Base-by-base conservation (phyloP, 2,329 filamentous ascomycete species). In the Fusarium floridanum region DNA sequence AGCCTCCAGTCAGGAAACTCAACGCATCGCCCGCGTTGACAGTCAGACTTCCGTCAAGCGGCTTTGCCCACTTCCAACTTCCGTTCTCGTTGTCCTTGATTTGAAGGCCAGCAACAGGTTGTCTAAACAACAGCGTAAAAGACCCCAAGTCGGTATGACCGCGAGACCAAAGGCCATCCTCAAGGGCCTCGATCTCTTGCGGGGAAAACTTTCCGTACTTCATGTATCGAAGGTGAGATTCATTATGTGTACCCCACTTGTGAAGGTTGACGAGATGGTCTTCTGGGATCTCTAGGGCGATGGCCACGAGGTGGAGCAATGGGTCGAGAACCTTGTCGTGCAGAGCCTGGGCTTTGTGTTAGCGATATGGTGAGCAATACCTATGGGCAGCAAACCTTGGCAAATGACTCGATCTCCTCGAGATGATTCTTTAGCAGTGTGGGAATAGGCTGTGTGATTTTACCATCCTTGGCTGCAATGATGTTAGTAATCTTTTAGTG, bases 211-310 rank as follows among this genome's bases (percentile, higher is more conserved):
- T 85, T 10, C 84, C 84, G 70, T 91, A 91, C 59, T 87, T 84
- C 89, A 91, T 91, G 78, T 91, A 91, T 4, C 91, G 86, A n/a
- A 91, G 83, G 67, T 91, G 89, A 27, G 89, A 88, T 70, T 91
- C 89, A 20, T 88, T 86, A 32, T 88, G 85, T n/a, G 86, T 83
- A 2, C 90, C 85, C 78, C 91, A 92, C 17, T 83, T 84, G 78
- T 92, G 91, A 9, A 81, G 17, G 0, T 73, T 88, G 82, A 20
- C 85, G 83, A 71, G 89, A 84, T 37, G 92, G 83, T 92, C 90
- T 39, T 89, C 86, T 0, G 89, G 88, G 0, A 93, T 83, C 74
- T 92, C 86, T 0, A 92, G 84, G 0, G 92, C 84, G 39, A 91
- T 86, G 6, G 91, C 90, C 62, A 92, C 90, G 2, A 92, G 86